Evolutionary conservation across 208 protist genomes (phyloP).

Genomic region (Crithidia fasciculata): DNA sequence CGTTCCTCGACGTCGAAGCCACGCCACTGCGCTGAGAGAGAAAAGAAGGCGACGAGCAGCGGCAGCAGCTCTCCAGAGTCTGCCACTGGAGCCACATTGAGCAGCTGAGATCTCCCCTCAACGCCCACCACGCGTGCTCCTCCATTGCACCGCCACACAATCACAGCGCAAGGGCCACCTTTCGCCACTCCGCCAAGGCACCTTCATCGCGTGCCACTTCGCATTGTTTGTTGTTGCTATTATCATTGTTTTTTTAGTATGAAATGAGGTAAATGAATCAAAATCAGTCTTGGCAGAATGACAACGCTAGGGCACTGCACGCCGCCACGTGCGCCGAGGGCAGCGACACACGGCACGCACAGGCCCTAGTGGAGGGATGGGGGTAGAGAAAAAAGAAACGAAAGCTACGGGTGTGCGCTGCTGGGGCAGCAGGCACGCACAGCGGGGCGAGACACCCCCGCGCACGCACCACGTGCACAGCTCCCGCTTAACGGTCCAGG

Average conservation of each 20-base stretch:
- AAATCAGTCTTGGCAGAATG: conserved; percentile 33
- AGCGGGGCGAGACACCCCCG: conserved; percentile 46
- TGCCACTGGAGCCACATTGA: too few species aligned
- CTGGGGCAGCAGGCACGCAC: conserved; percentile 81
- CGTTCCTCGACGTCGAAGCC: too few species aligned
- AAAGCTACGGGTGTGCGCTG: conserved; percentile 85
- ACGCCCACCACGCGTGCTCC: too few species aligned
- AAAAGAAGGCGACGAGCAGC: too few species aligned
- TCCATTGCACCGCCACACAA: too few species aligned
- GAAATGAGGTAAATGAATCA: conserved; percentile 21
- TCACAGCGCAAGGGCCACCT: too few species aligned
- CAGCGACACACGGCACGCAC: background rate
- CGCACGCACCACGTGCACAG: too few species aligned
- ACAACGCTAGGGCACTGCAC: conserved; percentile 34
- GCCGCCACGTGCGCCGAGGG: background rate
- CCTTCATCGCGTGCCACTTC: too few species aligned
- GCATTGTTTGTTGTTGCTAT: background rate
- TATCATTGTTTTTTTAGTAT: background rate
- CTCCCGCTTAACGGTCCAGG: conserved; percentile 43
- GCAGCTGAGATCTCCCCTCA: too few species aligned
- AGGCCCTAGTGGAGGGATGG: conserved; percentile 8
- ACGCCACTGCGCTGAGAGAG: too few species aligned
- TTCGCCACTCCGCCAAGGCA: too few species aligned
- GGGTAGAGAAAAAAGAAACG: conserved; percentile 12
- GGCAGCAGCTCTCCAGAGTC: too few species aligned